phyloP scores from a whole-genome alignment of 2,329 filamentous ascomycete genomes.

The Calonectria multiphialidica region DNA sequence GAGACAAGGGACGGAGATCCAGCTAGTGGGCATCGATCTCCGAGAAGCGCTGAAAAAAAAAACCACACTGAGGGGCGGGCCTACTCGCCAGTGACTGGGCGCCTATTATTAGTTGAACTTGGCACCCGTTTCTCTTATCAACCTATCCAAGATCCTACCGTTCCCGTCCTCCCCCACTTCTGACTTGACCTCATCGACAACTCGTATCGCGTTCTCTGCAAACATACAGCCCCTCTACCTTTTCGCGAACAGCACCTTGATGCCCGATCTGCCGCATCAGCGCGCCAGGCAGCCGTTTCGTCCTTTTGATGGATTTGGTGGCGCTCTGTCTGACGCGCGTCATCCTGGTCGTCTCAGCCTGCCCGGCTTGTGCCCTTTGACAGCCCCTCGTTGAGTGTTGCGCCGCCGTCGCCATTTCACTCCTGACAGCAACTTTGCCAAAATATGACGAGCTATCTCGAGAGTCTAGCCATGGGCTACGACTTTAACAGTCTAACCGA shows the following conservation, averaged over 20 bases:
- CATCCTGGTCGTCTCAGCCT: slow-evolving; percentile 13
- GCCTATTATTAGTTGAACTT: background rate
- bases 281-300: slow-evolving; percentile 18
- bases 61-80: background rate
- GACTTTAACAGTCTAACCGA: slow-evolving; percentile 41
- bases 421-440: slow-evolving; percentile 28
- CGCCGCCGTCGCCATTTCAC: background rate
- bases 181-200: slow-evolving; percentile 7
- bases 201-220: background rate
- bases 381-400: slow-evolving; percentile 13
- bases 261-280: slow-evolving; percentile 4
- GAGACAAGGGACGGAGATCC: background rate
- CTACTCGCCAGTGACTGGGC: background rate
- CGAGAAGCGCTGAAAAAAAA: background rate
- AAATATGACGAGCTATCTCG: slow-evolving; percentile 39
- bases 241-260: background rate
- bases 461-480: slow-evolving; percentile 38
- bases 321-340: slow-evolving; percentile 9
- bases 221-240: background rate
- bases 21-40: background rate
- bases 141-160: background rate
- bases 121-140: background rate
- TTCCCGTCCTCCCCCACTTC: slow-evolving; percentile 15
- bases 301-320: slow-evolving; percentile 18
- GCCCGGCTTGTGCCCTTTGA: background rate